A percentile compares a stretch with the other conserved stretches of the same genome.
phyloP scores from a whole-genome alignment of 176 grass and related monocot species.

The Triticum turgidum region DNA sequence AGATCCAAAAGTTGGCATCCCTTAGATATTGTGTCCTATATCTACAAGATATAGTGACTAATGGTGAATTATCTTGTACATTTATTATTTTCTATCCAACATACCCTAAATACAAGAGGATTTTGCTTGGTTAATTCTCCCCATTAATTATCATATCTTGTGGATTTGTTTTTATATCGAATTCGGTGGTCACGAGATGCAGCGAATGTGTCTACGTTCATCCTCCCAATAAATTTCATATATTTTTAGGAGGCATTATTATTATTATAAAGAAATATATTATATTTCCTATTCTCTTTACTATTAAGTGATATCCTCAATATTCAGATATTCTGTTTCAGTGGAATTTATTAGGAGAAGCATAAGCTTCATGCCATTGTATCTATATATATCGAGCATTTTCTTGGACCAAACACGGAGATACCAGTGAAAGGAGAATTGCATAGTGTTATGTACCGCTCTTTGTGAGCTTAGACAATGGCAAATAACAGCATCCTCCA shows the following conservation, averaged over 20 bases:
- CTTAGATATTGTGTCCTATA: too few relatives aligned
- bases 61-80: too few relatives aligned
- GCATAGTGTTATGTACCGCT: neutral
- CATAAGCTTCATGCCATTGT: neutral
- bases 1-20: too few relatives aligned
- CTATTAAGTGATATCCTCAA: neutral
- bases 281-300: neutral
- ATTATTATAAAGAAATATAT: neutral
- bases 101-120: neutral
- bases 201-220: neutral
- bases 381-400: neutral
- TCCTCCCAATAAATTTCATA: neutral
- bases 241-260: neutral
- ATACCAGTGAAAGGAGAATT: neutral
- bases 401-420: neutral
- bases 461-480: neutral
- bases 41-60: too few relatives aligned
- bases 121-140: neutral
- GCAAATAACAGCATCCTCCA: neutral
- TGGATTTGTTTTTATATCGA: neutral
- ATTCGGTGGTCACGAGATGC: neutral
- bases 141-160: neutral
- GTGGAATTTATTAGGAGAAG: neutral
- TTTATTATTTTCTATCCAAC: neutral
- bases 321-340: neutral